These are phyloP conservation scores for Yueomyces sp. DNA, from an alignment of 805 yeast genomes.

Conservation along the genomic window DNA sequence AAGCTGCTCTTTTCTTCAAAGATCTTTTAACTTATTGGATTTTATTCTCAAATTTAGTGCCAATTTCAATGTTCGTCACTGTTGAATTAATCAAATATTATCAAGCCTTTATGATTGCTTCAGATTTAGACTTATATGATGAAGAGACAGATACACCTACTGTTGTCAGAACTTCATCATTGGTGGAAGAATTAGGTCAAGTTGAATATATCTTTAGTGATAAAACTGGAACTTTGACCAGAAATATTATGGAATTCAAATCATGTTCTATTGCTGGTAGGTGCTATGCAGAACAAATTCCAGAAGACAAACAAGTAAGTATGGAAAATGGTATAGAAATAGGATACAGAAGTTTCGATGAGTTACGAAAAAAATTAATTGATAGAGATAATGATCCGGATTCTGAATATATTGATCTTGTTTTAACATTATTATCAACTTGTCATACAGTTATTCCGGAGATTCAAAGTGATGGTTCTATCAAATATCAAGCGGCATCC, in stretches of 20 bases:
- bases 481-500: slow-evolving; percentile 96
- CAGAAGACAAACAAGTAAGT: slow-evolving; percentile 74
- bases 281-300: slow-evolving; percentile 76
- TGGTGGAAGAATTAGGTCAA: slow-evolving; percentile 96
- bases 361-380: slow-evolving; percentile 35
- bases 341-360: slow-evolving; percentile 64
- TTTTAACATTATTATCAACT: slow-evolving; percentile 71
- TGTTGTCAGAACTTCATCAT: slow-evolving; percentile 84
- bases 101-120: slow-evolving; percentile 86
- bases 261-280: slow-evolving; percentile 87
- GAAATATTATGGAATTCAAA: slow-evolving; percentile 94
- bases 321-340: slow-evolving; percentile 67
- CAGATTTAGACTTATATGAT: slow-evolving; percentile 88
- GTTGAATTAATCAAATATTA: slow-evolving; percentile 92
- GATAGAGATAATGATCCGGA: slow-evolving; percentile 31
- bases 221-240: slow-evolving; percentile 91
- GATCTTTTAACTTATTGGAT: slow-evolving; percentile 94
- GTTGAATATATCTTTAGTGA: slow-evolving; percentile 93
- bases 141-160: slow-evolving; percentile 86
- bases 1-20: slow-evolving; percentile 60
- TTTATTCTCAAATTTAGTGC: slow-evolving; percentile 90
- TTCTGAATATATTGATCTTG: slow-evolving; percentile 49
- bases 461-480: slow-evolving; percentile 41
- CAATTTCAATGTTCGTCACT: slow-evolving; percentile 90
- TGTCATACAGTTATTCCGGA: slow-evolving; percentile 99